A percentile compares a stretch with the other conserved stretches of the same genome.
These are phyloP conservation scores for Marasmius oreades DNA, from an alignment of 1,284 basidiomycete species.

Conservation along the genomic window DNA sequence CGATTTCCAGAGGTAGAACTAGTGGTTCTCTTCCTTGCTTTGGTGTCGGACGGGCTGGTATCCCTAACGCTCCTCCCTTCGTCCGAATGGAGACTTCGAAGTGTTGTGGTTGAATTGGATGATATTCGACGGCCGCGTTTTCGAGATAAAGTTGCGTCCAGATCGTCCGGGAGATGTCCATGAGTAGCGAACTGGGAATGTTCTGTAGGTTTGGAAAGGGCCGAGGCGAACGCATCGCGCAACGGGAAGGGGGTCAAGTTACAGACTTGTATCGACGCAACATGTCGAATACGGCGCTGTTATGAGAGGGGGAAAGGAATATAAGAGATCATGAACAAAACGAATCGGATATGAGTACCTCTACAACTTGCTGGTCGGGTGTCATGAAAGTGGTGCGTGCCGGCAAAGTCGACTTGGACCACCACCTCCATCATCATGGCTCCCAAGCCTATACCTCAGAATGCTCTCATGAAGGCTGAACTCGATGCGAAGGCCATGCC, in stretches of 20 bases:
- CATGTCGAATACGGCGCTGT: constrained; percentile 71
- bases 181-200: constrained; percentile 52
- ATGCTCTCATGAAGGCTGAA: constrained; percentile 16
- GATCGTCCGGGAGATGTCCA: constrained; percentile 62
- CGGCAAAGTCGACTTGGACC: not conserved
- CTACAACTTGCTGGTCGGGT: not conserved
- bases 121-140: constrained; percentile 63
- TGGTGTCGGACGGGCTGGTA: constrained; percentile 20
- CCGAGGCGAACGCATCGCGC: constrained; percentile 71
- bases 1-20: constrained; percentile 23
- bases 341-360: not conserved
- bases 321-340: not conserved
- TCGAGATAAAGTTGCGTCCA: constrained; percentile 57
- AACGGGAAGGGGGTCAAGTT: constrained; percentile 80
- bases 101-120: constrained; percentile 48
- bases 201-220: constrained; percentile 60
- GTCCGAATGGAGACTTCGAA: constrained; percentile 44
- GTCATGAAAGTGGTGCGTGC: not conserved
- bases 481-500: constrained; percentile 46
- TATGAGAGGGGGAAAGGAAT: not conserved
- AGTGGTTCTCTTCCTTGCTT: constrained; percentile 34
- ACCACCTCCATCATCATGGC: not conserved
- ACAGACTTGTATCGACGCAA: constrained; percentile 68
- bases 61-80: constrained; percentile 29
- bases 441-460: not conserved